A percentile compares a stretch with the other conserved stretches of the same genome.
phyloP scores from a whole-genome alignment of 352 stramenopile species.

The Globisporangium echinulatum region DNA sequence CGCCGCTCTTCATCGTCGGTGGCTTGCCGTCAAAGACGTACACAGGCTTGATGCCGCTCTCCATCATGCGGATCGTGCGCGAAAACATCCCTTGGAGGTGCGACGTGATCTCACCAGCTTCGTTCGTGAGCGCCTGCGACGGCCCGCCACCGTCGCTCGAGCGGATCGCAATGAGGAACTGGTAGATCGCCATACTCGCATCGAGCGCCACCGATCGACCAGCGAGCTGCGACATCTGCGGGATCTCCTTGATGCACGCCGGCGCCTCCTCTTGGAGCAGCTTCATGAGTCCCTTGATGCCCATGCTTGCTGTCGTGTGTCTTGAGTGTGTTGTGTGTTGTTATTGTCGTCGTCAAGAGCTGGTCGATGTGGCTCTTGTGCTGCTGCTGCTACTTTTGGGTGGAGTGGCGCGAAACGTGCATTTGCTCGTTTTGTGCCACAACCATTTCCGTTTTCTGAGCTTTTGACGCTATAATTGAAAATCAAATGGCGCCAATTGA shows the following conservation, averaged over 20 bases:
- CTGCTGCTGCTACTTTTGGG: neutral
- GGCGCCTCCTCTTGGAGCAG: conserved; percentile 96
- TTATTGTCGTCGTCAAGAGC: neutral
- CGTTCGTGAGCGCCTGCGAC: conserved; percentile 95
- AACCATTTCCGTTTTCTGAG: too few relatives aligned
- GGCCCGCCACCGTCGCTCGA: conserved; percentile 81
- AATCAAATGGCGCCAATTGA: neutral
- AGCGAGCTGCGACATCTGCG: conserved; percentile 91
- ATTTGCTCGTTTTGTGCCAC: too few relatives aligned
- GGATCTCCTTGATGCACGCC: conserved; percentile 92
- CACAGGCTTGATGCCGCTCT: conserved; percentile 96
- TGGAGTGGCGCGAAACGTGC: neutral
- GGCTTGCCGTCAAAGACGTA: conserved; percentile 99
- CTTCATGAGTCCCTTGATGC: conserved; percentile 99
- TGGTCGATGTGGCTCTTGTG: neutral
- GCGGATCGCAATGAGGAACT: conserved; percentile 94
- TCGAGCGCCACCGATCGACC: conserved; percentile 97
- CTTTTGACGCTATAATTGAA: too few relatives aligned
- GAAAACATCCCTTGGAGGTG: conserved; percentile 97
- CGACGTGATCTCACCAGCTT: conserved; percentile 94
- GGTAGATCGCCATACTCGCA: conserved; percentile 99
- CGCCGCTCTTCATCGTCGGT: conserved; percentile 94
- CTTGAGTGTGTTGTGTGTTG: neutral
- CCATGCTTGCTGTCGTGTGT: conserved; percentile 68
- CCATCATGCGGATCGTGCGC: conserved; percentile 97